Conservation (phyloP, 2,329 filamentous ascomycete species). For the Botrytis aclada region DNA sequence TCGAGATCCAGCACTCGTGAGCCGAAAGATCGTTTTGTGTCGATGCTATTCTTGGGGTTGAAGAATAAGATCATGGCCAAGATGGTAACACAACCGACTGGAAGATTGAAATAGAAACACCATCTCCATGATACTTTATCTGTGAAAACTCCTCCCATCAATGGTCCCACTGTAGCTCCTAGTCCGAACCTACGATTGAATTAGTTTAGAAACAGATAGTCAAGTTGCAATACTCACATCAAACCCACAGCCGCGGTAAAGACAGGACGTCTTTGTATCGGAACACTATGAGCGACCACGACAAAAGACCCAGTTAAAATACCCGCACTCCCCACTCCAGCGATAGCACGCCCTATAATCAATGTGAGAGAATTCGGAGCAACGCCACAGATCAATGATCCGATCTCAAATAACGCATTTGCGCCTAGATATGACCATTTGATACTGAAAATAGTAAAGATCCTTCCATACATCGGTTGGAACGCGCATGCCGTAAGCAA, state of each 20-base stretch:
- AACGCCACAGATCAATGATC: conserved; percentile 54
- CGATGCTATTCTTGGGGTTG: not conserved
- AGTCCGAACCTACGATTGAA: conserved; percentile 50
- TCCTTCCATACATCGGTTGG: conserved; percentile 39
- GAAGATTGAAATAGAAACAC: conserved; percentile 55
- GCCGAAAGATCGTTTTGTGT: not conserved
- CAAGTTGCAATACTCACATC: conserved; percentile 40
- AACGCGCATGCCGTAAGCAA: conserved; percentile 48
- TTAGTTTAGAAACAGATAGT: not conserved
- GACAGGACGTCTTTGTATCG: conserved; percentile 52
- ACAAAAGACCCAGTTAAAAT: conserved; percentile 42
- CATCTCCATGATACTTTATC: conserved; percentile 13
- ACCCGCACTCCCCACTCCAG: conserved; percentile 59
- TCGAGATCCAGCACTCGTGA: conserved; percentile 42
- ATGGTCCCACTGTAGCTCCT: conserved; percentile 52
- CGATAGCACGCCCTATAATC: conserved; percentile 58
- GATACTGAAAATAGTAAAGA: conserved; percentile 11
- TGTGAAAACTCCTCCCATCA: conserved; percentile 33
- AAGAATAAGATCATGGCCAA: conserved; percentile 6
- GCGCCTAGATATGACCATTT: conserved; percentile 10
- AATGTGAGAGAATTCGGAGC: conserved; percentile 59
- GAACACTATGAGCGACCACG: conserved; percentile 58
- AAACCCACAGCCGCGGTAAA: conserved; percentile 60
- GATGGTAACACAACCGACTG: conserved; percentile 39
- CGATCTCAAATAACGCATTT: conserved; percentile 19